Evolutionary conservation across 352 stramenopile genomes (phyloP), one percentile per base, ranked within the genome.

Genomic region (Phytophthora pisi): DNA sequence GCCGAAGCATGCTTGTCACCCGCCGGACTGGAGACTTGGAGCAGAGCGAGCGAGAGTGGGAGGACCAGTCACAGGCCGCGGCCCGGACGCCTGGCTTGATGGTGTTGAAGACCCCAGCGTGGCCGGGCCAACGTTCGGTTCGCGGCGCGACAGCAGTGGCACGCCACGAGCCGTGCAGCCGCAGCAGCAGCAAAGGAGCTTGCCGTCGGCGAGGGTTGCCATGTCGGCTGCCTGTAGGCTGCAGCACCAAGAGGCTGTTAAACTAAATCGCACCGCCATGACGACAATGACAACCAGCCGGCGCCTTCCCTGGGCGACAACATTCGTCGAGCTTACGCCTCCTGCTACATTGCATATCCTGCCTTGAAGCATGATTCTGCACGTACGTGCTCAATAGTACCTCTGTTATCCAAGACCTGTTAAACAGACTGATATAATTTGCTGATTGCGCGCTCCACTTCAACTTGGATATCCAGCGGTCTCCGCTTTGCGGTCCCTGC

Each of bases 41-140:
- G 23, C 34, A 18, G 38, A 60, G 51, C 49, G 38, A 60, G 51
- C 49, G 38, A 70, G 55, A 70, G 63, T 70, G 63, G 62, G 38
- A 69, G 42, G 2, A 5, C 47, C n/a, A 15, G 51, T 24, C 31
- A 30, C 26, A 30, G 59, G 38, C 47, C 45, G 40, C 34, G 49
- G 24, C 26, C 50, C 51, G 51, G 59, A 51, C 38, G 40, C 30
- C 15, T 10, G 8, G 59, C 10, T 55, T 40, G 59, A 8, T 54
- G 26, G n/a, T 54, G 51, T 69, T 68, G 61, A 63, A 63, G 53
- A 6, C 38, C 61, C 16, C 52, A 31, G 28, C 60, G 60, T 61
- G 60, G 40, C 38, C 62, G 34, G 42, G 52, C 0, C 42, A 46
- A 63, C 51, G 51, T 60, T 51, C 28, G 38, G 45, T 40, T 55